Conservation (phyloP, 345 rosid species). For the Brassica juncea region DNA sequence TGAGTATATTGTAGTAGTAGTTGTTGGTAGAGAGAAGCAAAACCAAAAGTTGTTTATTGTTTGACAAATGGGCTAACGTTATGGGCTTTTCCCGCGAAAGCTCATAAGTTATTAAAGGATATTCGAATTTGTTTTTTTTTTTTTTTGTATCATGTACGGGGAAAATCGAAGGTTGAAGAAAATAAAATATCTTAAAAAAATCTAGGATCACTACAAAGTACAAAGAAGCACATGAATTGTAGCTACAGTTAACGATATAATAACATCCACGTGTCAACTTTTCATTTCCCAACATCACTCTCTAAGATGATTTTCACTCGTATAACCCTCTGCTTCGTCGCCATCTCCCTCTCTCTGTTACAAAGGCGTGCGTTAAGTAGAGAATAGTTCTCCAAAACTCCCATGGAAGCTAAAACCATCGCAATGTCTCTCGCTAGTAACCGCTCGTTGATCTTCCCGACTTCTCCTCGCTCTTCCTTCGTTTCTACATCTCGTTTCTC, state of each 20-base stretch:
- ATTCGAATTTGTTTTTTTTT: not conserved
- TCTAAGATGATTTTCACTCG: conserved; percentile 19
- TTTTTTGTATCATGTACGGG: too few relatives aligned
- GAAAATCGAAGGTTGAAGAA: not conserved
- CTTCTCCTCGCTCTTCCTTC: conserved; percentile 18
- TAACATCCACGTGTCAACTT: conserved; percentile 36
- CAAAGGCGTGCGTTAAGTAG: not conserved
- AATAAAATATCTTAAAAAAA: not conserved
- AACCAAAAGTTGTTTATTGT: too few relatives aligned
- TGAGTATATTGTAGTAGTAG: too few relatives aligned
- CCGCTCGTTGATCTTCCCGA: conserved; percentile 15
- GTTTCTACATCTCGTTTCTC: conserved; percentile 19
- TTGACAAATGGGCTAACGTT: not conserved
- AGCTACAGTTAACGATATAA: conserved; percentile 14
- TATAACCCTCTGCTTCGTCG: not conserved
- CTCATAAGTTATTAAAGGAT: not conserved
- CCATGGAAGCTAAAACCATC: conserved; percentile 48
- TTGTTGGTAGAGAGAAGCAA: too few relatives aligned
- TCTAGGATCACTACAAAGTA: conserved; percentile 36
- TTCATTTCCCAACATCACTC: not conserved
- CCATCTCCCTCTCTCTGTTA: not conserved
- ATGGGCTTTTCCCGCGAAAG: conserved; percentile 23
- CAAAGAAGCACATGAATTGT: conserved; percentile 31
- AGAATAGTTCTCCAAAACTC: conserved; percentile 11
- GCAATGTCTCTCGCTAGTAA: conserved; percentile 17